Evolutionary conservation across 257 asterid genomes (phyloP).

Genomic region (Apocynum venetum): DNA sequence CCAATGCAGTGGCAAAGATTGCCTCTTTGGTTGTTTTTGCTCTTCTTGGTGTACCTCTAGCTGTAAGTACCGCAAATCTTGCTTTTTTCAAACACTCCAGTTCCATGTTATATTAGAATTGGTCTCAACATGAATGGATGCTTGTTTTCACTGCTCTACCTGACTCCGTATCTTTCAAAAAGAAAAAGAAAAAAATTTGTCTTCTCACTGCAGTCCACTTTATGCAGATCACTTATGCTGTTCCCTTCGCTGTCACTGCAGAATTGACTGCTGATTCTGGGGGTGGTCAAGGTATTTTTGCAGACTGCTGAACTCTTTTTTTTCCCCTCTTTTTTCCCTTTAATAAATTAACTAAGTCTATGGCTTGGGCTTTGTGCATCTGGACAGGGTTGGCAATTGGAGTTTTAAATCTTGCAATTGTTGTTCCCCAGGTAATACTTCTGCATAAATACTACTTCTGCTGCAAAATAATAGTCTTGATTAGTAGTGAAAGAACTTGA

Average conservation of each 20-base stretch:
- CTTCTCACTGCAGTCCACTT: slow-evolving; percentile 23
- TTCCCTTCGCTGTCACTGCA: slow-evolving; percentile 94
- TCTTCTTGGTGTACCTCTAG: slow-evolving; percentile 94
- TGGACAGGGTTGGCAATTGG: slow-evolving; percentile 95
- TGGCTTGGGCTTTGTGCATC: slow-evolving; percentile 15
- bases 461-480: background rate
- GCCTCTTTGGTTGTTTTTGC: slow-evolving; percentile 88
- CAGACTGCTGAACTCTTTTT: background rate
- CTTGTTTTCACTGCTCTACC: background rate
- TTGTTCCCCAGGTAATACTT: slow-evolving; percentile 82
- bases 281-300: slow-evolving; percentile 89
- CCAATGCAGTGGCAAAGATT: slow-evolving; percentile 53
- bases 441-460: background rate
- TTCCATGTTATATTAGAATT: background rate
- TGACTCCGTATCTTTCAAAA: background rate
- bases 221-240: slow-evolving; percentile 84
- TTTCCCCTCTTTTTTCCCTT: background rate
- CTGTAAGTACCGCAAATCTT: slow-evolving; percentile 50
- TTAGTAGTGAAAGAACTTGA: background rate
- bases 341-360: slow-evolving; percentile 1
- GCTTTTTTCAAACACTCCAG: background rate
- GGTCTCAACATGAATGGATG: background rate
- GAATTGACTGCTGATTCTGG: slow-evolving; percentile 99
- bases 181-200: background rate
- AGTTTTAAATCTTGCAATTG: slow-evolving; percentile 97